Conservation (phyloP, 129 eudicot genomes). For the Centaurea solstitialis region DNA sequence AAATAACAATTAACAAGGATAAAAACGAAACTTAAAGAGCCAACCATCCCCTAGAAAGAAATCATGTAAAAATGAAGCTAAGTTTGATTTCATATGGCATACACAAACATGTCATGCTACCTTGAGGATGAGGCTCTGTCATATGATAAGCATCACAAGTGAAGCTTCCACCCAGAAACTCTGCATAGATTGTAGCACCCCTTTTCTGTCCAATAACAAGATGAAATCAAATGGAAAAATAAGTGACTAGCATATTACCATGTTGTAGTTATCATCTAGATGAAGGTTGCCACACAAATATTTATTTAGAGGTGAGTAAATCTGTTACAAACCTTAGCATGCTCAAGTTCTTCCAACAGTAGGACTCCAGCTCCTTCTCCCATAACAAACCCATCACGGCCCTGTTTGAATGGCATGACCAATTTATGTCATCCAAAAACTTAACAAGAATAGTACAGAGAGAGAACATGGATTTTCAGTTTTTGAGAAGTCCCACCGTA, state of each 20-base stretch:
- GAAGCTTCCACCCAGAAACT: constrained; percentile 98
- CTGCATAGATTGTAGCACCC: constrained; percentile 88
- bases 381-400: constrained; percentile 97
- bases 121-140: constrained; percentile 98
- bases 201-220: constrained; percentile 52
- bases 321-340: constrained; percentile 67
- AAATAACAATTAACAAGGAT: neutral
- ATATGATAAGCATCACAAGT: constrained; percentile 96
- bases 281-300: neutral
- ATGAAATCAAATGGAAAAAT: constrained; percentile 8
- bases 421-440: neutral
- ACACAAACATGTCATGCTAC: constrained; percentile 37
- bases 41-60: neutral
- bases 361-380: constrained; percentile 98
- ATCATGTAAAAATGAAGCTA: neutral
- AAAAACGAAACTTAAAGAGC: neutral
- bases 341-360: constrained; percentile 91
- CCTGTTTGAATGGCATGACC: constrained; percentile 44
- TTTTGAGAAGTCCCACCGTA: neutral
- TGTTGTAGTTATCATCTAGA: neutral
- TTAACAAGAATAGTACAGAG: neutral
- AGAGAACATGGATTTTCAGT: neutral
- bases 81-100: neutral
- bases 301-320: neutral
- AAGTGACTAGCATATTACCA: neutral